phyloP scores from a whole-genome alignment of 345 rosid species.

The Eucalyptus paniculata region DNA sequence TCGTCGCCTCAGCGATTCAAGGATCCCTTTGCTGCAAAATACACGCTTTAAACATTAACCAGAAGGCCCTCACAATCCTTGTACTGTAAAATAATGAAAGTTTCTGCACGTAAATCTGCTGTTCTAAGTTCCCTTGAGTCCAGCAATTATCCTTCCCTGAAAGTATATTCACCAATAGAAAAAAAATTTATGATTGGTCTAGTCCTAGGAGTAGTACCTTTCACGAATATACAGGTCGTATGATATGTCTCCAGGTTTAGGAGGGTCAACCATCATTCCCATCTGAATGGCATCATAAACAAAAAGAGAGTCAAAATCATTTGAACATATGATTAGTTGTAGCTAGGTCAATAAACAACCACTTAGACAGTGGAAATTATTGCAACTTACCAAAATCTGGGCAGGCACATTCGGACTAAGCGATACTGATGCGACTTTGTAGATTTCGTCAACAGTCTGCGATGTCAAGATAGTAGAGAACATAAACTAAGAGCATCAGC shows the following conservation, averaged over 20 bases:
- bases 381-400: slow-evolving; percentile 80
- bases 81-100: not conserved
- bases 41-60: not conserved
- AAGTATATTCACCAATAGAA: not conserved
- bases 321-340: not conserved
- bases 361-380: not conserved
- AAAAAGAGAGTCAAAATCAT: not conserved
- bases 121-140: not conserved
- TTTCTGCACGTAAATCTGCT: not conserved
- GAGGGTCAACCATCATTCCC: slow-evolving; percentile 98
- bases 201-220: slow-evolving; percentile 33
- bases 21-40: slow-evolving; percentile 67
- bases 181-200: not conserved
- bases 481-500: not conserved
- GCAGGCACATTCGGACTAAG: slow-evolving; percentile 98
- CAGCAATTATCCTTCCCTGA: not conserved
- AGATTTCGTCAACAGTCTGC: slow-evolving; percentile 95
- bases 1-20: slow-evolving; percentile 86
- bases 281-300: slow-evolving; percentile 29
- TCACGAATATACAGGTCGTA: slow-evolving; percentile 68
- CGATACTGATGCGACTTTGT: slow-evolving; percentile 82
- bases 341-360: not conserved
- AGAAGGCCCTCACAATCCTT: not conserved
- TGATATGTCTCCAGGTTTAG: slow-evolving; percentile 87
- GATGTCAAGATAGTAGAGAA: not conserved